Percentiles rank a stretch among this genome's conserved stretches.
Evolutionary conservation across 352 stramenopile genomes (phyloP).

Genomic region (Globisporangium yorkense): DNA sequence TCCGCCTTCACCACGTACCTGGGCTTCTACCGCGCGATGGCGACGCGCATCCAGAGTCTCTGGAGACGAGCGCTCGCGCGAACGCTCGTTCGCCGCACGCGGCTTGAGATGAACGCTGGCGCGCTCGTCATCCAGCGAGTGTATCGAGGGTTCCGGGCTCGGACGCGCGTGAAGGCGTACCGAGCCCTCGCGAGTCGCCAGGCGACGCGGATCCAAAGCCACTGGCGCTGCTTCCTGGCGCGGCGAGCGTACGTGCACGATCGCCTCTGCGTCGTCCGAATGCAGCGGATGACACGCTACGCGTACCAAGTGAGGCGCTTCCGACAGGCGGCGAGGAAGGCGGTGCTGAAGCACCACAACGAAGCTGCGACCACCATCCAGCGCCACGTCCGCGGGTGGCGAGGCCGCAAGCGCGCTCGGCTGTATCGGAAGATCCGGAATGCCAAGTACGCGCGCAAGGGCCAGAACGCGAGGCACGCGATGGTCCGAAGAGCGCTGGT

Average conservation of each 20-base stretch:
- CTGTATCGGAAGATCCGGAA: conserved; percentile 65
- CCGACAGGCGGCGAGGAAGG: conserved; percentile 19
- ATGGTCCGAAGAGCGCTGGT: conserved; percentile 47
- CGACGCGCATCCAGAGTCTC: conserved; percentile 35
- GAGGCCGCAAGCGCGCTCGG: conserved; percentile 39
- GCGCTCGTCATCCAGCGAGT: conserved; percentile 35
- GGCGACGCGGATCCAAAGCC: conserved; percentile 31
- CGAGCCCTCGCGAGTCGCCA: conserved; percentile 16
- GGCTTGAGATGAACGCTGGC: conserved; percentile 24
- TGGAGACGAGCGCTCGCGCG: conserved; percentile 42
- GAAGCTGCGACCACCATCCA: conserved; percentile 33
- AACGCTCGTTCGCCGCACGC: conserved; percentile 17
- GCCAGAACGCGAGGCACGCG: conserved; percentile 46
- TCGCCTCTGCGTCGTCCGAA: conserved; percentile 25
- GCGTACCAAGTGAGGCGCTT: conserved; percentile 21
- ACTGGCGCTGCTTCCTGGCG: conserved; percentile 27
- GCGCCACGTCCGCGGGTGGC: conserved; percentile 35
- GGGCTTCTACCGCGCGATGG: conserved; percentile 24
- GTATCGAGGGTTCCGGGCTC: conserved; percentile 28
- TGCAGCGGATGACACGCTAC: conserved; percentile 40
- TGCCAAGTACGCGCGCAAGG: conserved; percentile 37
- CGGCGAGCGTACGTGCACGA: conserved; percentile 20
- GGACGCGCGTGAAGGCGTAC: conserved; percentile 23
- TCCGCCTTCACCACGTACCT: conserved; percentile 31
- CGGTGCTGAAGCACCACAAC: conserved; percentile 23